Conservation (phyloP, 768 basidiomycete genomes). For the Hemileccinum rubropunctum region DNA sequence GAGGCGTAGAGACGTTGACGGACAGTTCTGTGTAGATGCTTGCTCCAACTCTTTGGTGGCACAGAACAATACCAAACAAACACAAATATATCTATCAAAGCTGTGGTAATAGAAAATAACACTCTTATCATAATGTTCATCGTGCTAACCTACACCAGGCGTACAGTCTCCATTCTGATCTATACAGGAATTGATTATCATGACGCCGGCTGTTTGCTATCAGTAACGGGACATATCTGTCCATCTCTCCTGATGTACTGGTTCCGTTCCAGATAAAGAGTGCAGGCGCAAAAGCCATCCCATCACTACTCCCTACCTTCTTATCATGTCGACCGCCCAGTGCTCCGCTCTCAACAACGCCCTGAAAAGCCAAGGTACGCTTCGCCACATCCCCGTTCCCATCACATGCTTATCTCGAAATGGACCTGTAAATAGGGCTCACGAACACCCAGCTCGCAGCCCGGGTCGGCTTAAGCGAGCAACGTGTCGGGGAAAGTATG, state of each 20-base stretch:
- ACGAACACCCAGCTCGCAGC: conserved; percentile 39
- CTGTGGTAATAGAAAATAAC: no score
- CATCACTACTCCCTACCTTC: conserved; percentile 36
- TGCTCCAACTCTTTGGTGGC: conserved; percentile 5
- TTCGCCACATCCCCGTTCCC: neutral
- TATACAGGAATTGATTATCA: no score
- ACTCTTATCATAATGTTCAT: no score
- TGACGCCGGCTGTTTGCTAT: neutral
- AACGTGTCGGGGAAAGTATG: conserved; percentile 56
- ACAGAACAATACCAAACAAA: conserved; percentile 14
- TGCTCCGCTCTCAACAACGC: conserved; percentile 60
- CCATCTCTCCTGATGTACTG: conserved; percentile 13
- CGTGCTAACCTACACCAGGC: neutral
- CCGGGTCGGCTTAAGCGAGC: conserved; percentile 39
- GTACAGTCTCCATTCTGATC: neutral
- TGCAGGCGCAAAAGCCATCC: neutral
- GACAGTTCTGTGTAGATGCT: conserved; percentile 1
- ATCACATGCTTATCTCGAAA: neutral
- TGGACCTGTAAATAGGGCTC: conserved; percentile 10
- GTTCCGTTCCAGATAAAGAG: conserved; percentile 14
- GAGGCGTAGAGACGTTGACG: conserved; percentile 25
- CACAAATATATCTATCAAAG: conserved; percentile 12
- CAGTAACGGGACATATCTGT: conserved; percentile 8
- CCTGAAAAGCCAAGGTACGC: conserved; percentile 46
- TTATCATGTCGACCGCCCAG: conserved; percentile 39